A percentile compares a stretch with the other conserved stretches of the same genome.
Evolutionary conservation across 306 rosid genomes (phyloP).

Genomic region (Cucurbita maxima): DNA sequence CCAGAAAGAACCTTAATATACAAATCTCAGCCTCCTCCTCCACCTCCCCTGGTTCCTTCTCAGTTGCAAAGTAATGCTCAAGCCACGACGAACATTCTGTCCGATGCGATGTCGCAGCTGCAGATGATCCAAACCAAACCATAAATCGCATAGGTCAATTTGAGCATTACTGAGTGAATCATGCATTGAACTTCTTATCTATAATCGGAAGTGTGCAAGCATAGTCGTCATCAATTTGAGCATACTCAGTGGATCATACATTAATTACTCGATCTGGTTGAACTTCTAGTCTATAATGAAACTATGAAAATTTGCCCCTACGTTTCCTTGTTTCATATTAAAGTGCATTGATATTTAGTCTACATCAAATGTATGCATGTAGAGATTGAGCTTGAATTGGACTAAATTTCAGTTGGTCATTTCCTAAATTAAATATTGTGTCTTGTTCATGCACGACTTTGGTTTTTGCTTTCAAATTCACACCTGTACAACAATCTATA

Average conservation of each 20-base stretch:
- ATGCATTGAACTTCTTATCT: not conserved
- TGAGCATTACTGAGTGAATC: not conserved
- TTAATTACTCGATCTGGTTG: no score
- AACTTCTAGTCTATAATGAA: no score
- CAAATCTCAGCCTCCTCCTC: conserved; percentile 68
- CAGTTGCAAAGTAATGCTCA: conserved; percentile 16
- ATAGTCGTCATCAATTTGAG: no score
- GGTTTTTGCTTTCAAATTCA: not conserved
- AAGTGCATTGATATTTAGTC: not conserved
- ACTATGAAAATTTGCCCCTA: not conserved
- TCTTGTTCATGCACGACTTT: not conserved
- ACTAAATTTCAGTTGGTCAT: not conserved
- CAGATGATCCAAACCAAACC: conserved; percentile 18
- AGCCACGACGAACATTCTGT: conserved; percentile 5
- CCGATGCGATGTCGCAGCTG: conserved; percentile 20
- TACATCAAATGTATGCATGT: not conserved
- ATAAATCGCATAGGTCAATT: not conserved
- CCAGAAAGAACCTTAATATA: conserved; percentile 28
- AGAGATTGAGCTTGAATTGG: not conserved
- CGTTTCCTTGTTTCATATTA: not conserved
- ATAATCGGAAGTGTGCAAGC: no score
- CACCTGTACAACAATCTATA: not conserved
- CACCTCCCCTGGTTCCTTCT: conserved; percentile 30
- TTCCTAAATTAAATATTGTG: not conserved
- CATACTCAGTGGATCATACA: no score